Base-by-base conservation (phyloP, 805 yeast species). In the Wickerhamiella nectarea region DNA sequence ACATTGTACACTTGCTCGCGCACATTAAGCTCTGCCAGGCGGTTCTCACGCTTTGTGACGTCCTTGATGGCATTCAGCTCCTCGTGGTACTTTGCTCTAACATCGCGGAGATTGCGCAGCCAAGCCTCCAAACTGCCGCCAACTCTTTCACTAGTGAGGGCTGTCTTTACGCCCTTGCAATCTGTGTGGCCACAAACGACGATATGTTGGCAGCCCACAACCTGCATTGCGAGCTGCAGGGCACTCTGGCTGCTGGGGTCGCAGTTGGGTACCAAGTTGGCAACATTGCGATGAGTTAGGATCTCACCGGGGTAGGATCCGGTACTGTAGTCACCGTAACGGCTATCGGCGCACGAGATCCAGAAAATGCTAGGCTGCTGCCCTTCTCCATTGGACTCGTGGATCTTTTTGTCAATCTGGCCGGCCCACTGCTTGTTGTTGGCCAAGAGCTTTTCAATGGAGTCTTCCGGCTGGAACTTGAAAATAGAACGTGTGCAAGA, bases 301-400 rank as follows among this genome's bases (percentile, higher is more conserved):
- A 85, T 74, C 60, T 87, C 95, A 41, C 97, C 97, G 1, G 95
- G 95, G 19, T 76, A 65, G n/a, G 85, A 75, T 40, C 72, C 77
- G 20, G 85, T 68, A 44, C 84, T 76, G 35, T 71, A 68, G 58
- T 87, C 96, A 50, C 86, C 81, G 46, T 83, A 80, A 53, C 97
- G 75, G 2, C 95, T 83, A 60, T 87, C 97, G 3, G 93, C 78
- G 59, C 97, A 87, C 3, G 95, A 94, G 48, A 87, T 80, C 87
- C 95, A 86, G 39, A 89, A 64, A 3, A 95, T 84, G 62, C 84
- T 91, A 15, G 97, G 97, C n/a, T 74, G 59, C 63, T 86, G 96
- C 41, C 95, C 95, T 55, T 74, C 67, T 1, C 78, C 87, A 54
- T 84, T 83, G 48, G 64, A 52, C 33, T 73, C 74, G 56, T 81